These are phyloP conservation scores for Kandelia obovata DNA, from an alignment of 345 rosid genomes.

Conservation along the genomic window DNA sequence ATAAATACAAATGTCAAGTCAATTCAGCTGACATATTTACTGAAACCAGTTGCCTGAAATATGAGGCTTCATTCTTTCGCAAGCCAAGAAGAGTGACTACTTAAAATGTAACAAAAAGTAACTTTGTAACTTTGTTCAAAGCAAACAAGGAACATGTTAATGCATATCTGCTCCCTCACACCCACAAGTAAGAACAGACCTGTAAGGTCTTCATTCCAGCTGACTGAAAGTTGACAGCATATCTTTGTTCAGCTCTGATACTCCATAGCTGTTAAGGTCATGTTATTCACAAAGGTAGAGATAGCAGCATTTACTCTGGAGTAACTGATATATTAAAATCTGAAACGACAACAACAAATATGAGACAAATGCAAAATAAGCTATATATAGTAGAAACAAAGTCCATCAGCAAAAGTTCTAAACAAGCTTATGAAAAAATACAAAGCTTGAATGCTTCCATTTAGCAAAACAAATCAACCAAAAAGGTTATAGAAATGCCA, in stretches of 20 bases:
- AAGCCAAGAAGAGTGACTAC: too few species aligned
- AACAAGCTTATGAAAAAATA: background rate
- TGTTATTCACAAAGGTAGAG: background rate
- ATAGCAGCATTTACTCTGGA: conserved; percentile 3
- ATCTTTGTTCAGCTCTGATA: conserved; percentile 33
- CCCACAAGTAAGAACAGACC: conserved; percentile 27
- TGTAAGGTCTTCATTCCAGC: conserved; percentile 68
- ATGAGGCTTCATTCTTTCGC: too few species aligned
- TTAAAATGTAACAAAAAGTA: too few species aligned
- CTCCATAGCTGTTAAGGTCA: conserved; percentile 12
- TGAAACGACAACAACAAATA: conserved; percentile 7
- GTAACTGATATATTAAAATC: conserved; percentile 11
- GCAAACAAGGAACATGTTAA: background rate
- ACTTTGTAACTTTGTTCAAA: background rate
- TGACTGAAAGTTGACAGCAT: conserved; percentile 43
- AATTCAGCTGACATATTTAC: background rate
- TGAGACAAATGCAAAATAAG: background rate
- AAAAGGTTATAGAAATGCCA: too few species aligned
- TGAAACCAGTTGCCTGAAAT: background rate
- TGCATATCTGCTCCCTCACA: background rate
- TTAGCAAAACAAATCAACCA: too few species aligned
- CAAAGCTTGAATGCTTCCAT: background rate
- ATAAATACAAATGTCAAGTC: background rate
- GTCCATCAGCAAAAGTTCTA: background rate
- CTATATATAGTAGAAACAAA: conserved; percentile 3